phyloP scores from a whole-genome alignment of 169 alveolate species.

The Babesia bigemina region DNA sequence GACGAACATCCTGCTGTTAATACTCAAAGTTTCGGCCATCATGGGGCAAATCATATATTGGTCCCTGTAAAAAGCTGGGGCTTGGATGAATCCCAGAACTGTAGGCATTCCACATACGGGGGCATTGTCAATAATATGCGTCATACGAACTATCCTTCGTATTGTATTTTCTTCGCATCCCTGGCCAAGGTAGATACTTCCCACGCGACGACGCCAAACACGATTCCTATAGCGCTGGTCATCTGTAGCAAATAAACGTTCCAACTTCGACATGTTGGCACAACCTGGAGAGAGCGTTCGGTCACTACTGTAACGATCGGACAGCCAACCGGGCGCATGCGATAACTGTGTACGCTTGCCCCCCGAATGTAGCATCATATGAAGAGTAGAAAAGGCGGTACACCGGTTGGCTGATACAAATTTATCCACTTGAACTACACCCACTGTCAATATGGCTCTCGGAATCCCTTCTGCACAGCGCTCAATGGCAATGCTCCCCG shows the following conservation, averaged over 20 bases:
- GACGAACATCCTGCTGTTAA: constrained; percentile 32
- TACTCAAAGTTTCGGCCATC: constrained; percentile 18
- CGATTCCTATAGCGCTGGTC: not conserved
- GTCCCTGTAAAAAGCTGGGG: constrained; percentile 5
- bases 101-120: constrained; percentile 24
- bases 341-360: no score
- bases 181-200: not conserved
- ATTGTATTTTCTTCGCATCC: not conserved
- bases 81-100: not conserved
- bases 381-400: no score
- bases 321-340: no score
- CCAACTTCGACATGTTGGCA: no score
- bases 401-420: not conserved
- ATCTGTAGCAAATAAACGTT: not conserved
- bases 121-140: no score
- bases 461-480: not conserved
- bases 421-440: constrained; percentile 7
- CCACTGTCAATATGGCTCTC: constrained; percentile 19
- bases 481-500: not conserved
- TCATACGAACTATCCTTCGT: no score
- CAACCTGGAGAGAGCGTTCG: no score
- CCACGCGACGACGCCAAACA: not conserved
- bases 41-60: constrained; percentile 6
- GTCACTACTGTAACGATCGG: no score
- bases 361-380: no score